These are phyloP conservation scores for Hypoxylon rickii DNA, from an alignment of 495 filamentous ascomycete species.

Conservation along the genomic window DNA sequence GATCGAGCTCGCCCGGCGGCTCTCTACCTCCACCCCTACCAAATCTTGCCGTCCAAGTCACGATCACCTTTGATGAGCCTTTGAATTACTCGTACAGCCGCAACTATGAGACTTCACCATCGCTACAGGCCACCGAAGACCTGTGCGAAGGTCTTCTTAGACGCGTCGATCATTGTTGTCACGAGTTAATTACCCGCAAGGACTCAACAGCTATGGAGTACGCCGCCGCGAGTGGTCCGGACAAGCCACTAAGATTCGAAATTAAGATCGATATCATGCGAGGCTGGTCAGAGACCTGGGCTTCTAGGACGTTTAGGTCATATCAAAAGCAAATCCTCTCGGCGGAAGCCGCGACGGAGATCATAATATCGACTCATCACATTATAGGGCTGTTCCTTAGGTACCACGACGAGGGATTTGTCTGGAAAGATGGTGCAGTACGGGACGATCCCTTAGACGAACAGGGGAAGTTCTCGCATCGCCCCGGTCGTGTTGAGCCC, in stretches of 20 bases:
- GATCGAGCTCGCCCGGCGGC: slow-evolving; percentile 18
- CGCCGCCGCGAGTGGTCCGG: slow-evolving; percentile 40
- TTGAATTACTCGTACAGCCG: slow-evolving; percentile 46
- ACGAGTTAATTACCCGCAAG: slow-evolving; percentile 53
- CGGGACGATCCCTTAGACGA: slow-evolving; percentile 38
- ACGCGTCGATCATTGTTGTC: slow-evolving; percentile 52
- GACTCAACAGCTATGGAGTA: slow-evolving; percentile 51
- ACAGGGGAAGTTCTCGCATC: slow-evolving; percentile 37
- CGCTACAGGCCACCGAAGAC: slow-evolving; percentile 44
- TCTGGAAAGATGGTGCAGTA: slow-evolving; percentile 46
- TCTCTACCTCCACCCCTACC: slow-evolving; percentile 26
- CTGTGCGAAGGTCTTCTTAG: slow-evolving; percentile 49
- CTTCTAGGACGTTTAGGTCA: slow-evolving; percentile 48
- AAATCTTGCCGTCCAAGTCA: slow-evolving; percentile 45
- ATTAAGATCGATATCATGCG: slow-evolving; percentile 48
- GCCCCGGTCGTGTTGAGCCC: slow-evolving; percentile 39
- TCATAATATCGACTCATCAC: slow-evolving; percentile 48
- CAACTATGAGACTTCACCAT: slow-evolving; percentile 47
- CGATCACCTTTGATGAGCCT: slow-evolving; percentile 50
- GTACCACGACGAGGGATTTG: slow-evolving; percentile 49
- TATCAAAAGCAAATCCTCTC: slow-evolving; percentile 52
- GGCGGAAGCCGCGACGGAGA: slow-evolving; percentile 44
- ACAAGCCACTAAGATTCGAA: slow-evolving; percentile 50
- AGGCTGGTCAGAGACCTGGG: slow-evolving; percentile 47
- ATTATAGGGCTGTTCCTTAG: slow-evolving; percentile 53